Percentiles rank a stretch among this genome's conserved stretches.
Conservation (phyloP, 805 yeast genomes). For the Barnettozyma botsteinii region DNA sequence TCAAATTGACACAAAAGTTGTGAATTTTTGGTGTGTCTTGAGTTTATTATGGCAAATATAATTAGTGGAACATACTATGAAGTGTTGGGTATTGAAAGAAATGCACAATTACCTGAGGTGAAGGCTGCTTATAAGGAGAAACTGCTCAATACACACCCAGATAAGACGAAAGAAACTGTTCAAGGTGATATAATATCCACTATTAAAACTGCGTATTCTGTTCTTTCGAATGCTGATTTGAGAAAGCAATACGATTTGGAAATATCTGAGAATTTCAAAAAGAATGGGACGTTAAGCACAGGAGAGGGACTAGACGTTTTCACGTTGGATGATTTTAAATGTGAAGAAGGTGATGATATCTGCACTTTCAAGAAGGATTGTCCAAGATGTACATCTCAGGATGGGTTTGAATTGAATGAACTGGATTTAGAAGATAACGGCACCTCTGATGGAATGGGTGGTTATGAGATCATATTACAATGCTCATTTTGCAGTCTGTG, state of each 20-base stretch:
- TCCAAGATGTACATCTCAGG: conserved; percentile 54
- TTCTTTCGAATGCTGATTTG: conserved; percentile 36
- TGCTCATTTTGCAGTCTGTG: conserved; percentile 83
- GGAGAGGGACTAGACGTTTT: conserved; percentile 70
- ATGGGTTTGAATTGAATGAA: conserved; percentile 58
- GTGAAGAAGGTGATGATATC: conserved; percentile 27
- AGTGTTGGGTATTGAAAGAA: conserved; percentile 44
- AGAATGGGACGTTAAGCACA: conserved; percentile 29
- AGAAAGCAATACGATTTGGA: conserved; percentile 49
- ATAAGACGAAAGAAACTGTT: conserved; percentile 38
- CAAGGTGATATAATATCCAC: conserved; percentile 31
- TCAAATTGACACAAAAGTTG: background rate
- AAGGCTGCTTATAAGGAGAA: conserved; percentile 58
- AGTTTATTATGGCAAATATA: conserved; percentile 9
- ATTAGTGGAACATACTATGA: conserved; percentile 41
- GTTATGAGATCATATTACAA: conserved; percentile 67
- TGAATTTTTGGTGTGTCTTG: background rate
- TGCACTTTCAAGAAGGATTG: conserved; percentile 48
- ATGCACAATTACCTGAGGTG: conserved; percentile 37
- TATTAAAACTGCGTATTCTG: conserved; percentile 61
- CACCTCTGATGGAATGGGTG: conserved; percentile 40
- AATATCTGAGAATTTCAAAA: conserved; percentile 30
- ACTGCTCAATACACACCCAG: conserved; percentile 72
- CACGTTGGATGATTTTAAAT: conserved; percentile 57
- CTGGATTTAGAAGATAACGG: conserved; percentile 51